phyloP scores from a whole-genome alignment of 345 rosid species.

The Leavenworthia alabamica region DNA sequence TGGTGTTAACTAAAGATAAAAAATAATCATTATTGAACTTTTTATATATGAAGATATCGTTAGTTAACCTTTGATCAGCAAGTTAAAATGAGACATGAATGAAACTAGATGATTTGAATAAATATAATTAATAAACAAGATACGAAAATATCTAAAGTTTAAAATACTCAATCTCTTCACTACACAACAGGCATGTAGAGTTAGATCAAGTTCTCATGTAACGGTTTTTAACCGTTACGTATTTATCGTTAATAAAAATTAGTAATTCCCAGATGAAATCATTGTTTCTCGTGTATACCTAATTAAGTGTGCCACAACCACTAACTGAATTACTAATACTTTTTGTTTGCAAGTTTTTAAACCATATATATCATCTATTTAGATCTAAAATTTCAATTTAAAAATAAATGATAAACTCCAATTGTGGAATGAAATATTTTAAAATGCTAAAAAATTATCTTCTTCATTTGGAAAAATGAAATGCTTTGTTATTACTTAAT shows the following conservation, averaged over 20 bases:
- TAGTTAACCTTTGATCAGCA: neutral
- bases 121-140: neutral
- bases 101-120: neutral
- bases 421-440: no score
- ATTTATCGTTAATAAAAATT: conserved; percentile 18
- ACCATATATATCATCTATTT: neutral
- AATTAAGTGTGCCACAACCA: conserved; percentile 30
- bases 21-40: neutral
- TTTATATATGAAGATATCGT: neutral
- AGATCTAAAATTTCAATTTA: neutral
- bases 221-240: conserved; percentile 16
- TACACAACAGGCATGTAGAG: neutral
- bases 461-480: neutral
- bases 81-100: neutral
- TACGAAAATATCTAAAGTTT: neutral
- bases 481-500: neutral
- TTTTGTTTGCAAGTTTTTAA: neutral
- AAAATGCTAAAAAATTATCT: neutral
- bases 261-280: neutral
- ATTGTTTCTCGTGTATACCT: conserved; percentile 18
- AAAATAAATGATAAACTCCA: no score
- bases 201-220: neutral
- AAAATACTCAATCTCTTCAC: neutral
- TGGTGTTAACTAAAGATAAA: neutral
- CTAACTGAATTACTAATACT: conserved; percentile 16